A percentile compares a stretch with the other conserved stretches of the same genome.
phyloP scores from a whole-genome alignment of 2,329 filamentous ascomycete species.

The Aureobasidium lini region DNA sequence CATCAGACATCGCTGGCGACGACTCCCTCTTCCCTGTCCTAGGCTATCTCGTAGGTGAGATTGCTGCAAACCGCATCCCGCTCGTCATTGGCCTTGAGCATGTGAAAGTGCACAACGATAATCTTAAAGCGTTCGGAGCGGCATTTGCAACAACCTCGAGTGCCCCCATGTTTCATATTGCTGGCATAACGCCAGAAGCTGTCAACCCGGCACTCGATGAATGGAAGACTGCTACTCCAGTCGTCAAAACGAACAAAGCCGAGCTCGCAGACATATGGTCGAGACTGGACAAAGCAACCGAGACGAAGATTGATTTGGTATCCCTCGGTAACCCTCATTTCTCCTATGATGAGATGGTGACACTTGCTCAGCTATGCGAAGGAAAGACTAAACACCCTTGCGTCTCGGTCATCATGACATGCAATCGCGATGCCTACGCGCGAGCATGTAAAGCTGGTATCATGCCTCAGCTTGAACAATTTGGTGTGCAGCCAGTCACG shows the following conservation, averaged over 20 bases:
- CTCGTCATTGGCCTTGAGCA: slow-evolving; percentile 30
- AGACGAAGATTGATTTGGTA: slow-evolving; percentile 28
- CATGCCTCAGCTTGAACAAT: slow-evolving; percentile 26
- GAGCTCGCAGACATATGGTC: slow-evolving; percentile 4
- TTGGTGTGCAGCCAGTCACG: slow-evolving; percentile 35
- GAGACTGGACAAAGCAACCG: slow-evolving; percentile 15
- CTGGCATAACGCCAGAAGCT: slow-evolving; percentile 35
- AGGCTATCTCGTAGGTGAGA: slow-evolving; percentile 31
- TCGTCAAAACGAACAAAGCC: background rate
- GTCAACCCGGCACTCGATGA: background rate
- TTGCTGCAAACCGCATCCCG: slow-evolving; percentile 29
- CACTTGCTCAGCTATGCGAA: slow-evolving; percentile 26
- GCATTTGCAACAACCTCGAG: slow-evolving; percentile 38
- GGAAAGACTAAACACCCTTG: slow-evolving; percentile 20
- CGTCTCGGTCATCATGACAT: slow-evolving; percentile 8
- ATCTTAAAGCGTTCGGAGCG: slow-evolving; percentile 39
- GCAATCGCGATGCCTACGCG: slow-evolving; percentile 19
- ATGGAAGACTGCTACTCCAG: background rate
- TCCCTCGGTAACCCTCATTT: slow-evolving; percentile 43
- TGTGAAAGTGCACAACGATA: slow-evolving; percentile 21
- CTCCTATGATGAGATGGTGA: slow-evolving; percentile 31
- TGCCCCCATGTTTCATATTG: slow-evolving; percentile 40
- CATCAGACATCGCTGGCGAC: slow-evolving; percentile 19
- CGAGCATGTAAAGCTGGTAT: slow-evolving; percentile 25
- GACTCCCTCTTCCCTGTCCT: slow-evolving; percentile 35